These are phyloP conservation scores for Penicillium palitans DNA, from an alignment of 2,329 filamentous ascomycete genomes.

Conservation along the genomic window DNA sequence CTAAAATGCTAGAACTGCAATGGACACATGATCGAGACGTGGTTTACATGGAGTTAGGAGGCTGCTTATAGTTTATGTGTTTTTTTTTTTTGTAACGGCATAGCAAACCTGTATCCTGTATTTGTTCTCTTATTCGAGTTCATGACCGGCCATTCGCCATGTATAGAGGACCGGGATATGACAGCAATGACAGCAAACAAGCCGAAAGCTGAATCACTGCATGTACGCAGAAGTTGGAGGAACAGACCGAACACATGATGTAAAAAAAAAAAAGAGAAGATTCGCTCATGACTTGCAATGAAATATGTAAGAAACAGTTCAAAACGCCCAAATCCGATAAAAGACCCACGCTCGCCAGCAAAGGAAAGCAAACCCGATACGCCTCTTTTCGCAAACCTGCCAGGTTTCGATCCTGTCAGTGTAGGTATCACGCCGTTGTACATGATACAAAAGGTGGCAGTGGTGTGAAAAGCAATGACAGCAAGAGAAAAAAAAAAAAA, in stretches of 20 bases:
- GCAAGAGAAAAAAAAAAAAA: not conserved
- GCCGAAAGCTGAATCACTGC: not conserved
- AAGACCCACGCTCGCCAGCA: conserved; percentile 6
- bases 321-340: conserved; percentile 2
- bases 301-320: not conserved
- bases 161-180: not conserved
- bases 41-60: not conserved
- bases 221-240: not conserved
- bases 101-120: not conserved
- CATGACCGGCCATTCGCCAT: not conserved
- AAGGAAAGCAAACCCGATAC: conserved; percentile 10
- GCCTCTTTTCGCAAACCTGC: conserved; percentile 18
- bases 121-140: not conserved
- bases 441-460: conserved; percentile 19
- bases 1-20: not conserved
- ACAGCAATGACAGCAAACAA: not conserved
- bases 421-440: conserved; percentile 15
- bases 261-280: conserved; percentile 1
- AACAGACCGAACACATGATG: not conserved
- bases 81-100: too few species aligned
- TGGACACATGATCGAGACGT: not conserved
- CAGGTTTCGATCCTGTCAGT: conserved; percentile 2
- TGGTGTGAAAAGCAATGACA: conserved; percentile 4
- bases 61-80: not conserved
- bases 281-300: conserved; percentile 7